A percentile compares a stretch with the other conserved stretches of the same genome.
Evolutionary conservation across 2,329 filamentous ascomycete species (phyloP).

Genomic region (Fusarium sacchari): DNA sequence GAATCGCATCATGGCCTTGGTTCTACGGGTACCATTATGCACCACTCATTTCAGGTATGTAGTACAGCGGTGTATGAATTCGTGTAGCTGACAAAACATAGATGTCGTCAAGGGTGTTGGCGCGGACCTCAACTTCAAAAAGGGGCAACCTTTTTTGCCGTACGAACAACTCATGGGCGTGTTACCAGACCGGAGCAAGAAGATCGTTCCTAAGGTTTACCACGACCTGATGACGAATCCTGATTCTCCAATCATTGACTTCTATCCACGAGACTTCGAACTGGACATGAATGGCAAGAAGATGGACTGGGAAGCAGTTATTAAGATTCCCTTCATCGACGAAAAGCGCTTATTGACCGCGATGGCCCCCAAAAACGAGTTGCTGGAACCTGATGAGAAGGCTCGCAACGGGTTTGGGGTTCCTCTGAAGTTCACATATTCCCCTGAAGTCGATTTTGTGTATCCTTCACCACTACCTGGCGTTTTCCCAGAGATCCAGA

Average conservation of each 20-base stretch:
- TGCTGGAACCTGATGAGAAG: constrained; percentile 82
- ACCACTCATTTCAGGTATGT: constrained; percentile 86
- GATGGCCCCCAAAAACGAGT: constrained; percentile 84
- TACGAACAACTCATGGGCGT: constrained; percentile 99
- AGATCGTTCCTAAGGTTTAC: constrained; percentile 88
- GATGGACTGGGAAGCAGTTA: constrained; percentile 99
- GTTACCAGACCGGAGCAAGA: constrained; percentile 95
- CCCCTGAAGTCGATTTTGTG: constrained; percentile 77
- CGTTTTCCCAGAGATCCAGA: constrained; percentile 86
- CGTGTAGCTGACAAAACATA: constrained; percentile 54
- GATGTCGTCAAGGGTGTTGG: constrained; percentile 90
- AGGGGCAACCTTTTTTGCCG: constrained; percentile 93
- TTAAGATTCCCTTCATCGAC: constrained; percentile 99
- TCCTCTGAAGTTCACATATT: constrained; percentile 91
- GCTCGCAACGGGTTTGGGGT: constrained; percentile 90
- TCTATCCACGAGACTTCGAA: constrained; percentile 96
- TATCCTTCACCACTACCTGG: constrained; percentile 91
- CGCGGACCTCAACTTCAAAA: constrained; percentile 89
- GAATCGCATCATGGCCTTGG: constrained; percentile 98
- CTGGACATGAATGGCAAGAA: constrained; percentile 99
- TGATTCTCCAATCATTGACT: constrained; percentile 94
- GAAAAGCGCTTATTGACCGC: constrained; percentile 85
- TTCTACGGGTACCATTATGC: constrained; percentile 98
- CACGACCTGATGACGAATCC: constrained; percentile 92
- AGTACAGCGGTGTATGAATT: neutral